These are phyloP conservation scores for Kwoniella shandongensis DNA, from an alignment of 768 basidiomycete species.

Conservation along the genomic window DNA sequence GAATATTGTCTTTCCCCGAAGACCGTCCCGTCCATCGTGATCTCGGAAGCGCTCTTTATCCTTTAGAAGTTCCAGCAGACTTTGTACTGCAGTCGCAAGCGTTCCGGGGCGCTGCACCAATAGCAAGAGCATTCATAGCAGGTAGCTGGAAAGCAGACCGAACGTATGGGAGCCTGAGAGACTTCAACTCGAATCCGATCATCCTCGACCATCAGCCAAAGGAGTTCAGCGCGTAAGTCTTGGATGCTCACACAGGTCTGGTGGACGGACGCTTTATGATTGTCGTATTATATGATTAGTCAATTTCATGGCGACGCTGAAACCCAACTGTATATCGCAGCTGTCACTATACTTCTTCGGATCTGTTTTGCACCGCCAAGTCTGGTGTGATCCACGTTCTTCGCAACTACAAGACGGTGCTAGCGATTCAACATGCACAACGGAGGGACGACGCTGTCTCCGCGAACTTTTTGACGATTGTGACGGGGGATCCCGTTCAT, in stretches of 20 bases:
- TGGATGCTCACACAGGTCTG: too few relatives aligned
- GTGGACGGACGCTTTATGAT: too few relatives aligned
- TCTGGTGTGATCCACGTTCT: slow-evolving; percentile 24
- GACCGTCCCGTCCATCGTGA: background rate
- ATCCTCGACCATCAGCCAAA: too few relatives aligned
- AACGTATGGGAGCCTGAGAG: too few relatives aligned
- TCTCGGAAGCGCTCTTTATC: slow-evolving; percentile 4
- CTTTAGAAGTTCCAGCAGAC: background rate
- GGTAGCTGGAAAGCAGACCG: slow-evolving; percentile 10
- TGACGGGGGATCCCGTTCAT: slow-evolving; percentile 6
- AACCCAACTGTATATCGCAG: slow-evolving; percentile 9
- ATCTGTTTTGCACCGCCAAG: slow-evolving; percentile 27
- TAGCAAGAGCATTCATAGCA: background rate
- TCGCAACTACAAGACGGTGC: slow-evolving; percentile 24
- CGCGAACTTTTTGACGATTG: slow-evolving; percentile 22
- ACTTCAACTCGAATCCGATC: too few relatives aligned
- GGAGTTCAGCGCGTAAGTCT: slow-evolving; percentile 22
- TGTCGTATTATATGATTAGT: too few relatives aligned
- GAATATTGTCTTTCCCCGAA: slow-evolving; percentile 27
- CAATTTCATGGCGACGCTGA: background rate
- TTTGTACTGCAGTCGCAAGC: background rate
- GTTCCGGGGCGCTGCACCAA: background rate
- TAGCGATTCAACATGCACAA: slow-evolving; percentile 3
- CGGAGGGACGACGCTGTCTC: slow-evolving; percentile 6
- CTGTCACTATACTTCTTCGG: slow-evolving; percentile 32